These are phyloP conservation scores for Craterostigma plantagineum DNA, from an alignment of 257 asterid species.

Conservation along the genomic window DNA sequence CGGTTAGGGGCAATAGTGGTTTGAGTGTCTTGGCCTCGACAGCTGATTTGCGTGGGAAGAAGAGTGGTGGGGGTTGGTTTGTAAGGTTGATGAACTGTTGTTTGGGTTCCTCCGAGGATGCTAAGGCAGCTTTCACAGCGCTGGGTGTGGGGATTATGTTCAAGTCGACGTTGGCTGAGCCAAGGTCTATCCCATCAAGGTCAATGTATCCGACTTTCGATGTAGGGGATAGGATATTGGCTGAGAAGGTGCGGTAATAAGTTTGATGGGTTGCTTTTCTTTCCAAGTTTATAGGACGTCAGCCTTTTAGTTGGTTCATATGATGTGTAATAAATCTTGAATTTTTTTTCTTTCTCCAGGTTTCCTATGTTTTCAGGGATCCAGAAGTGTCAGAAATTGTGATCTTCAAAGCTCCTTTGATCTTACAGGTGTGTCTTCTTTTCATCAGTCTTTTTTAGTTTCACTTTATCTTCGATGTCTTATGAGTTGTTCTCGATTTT, in stretches of 20 bases:
- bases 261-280: no score
- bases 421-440: constrained; percentile 47
- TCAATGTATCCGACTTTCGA: constrained; percentile 93
- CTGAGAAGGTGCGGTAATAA: constrained; percentile 54
- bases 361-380: constrained; percentile 66
- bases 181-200: constrained; percentile 84
- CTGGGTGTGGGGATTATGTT: constrained; percentile 58
- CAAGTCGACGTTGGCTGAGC: constrained; percentile 82
- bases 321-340: constrained; percentile 2
- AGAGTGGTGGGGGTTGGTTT: constrained; percentile 29
- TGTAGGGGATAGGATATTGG: constrained; percentile 71
- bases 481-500: constrained; percentile 6
- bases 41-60: constrained; percentile 7
- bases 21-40: constrained; percentile 9
- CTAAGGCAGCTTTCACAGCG: constrained; percentile 85
- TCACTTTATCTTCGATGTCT: background rate
- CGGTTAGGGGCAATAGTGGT: constrained; percentile 10
- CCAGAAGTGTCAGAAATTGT: constrained; percentile 80
- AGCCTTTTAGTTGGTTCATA: constrained; percentile 1
- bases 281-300: constrained; percentile 1
- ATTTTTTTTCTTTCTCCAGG: constrained; percentile 22
- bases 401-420: constrained; percentile 69
- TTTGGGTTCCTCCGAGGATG: constrained; percentile 44
- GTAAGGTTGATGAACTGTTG: constrained; percentile 37
- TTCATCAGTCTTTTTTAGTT: constrained; percentile 3